These are phyloP conservation scores for Rhodotorula sphaerocarpa DNA, from an alignment of 768 basidiomycete species.

Conservation along the genomic window DNA sequence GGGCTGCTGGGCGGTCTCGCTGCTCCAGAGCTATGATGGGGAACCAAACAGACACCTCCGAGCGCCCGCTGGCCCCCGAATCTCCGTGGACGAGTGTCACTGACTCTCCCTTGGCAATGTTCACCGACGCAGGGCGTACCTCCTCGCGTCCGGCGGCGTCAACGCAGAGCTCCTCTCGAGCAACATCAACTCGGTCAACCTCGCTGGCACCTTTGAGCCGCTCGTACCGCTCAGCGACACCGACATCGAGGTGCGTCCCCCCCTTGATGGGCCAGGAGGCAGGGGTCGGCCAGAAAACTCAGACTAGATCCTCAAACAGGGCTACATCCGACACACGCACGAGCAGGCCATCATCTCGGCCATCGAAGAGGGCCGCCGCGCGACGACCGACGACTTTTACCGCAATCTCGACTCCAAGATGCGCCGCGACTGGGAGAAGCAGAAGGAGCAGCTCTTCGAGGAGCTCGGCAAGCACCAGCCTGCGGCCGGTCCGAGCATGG, in stretches of 20 bases:
- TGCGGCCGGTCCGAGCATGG: background rate
- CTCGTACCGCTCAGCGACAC: slow-evolving; percentile 90
- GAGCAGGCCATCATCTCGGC: slow-evolving; percentile 91
- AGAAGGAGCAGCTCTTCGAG: slow-evolving; percentile 81
- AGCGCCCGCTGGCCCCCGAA: too few species aligned
- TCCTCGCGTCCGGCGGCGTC: slow-evolving; percentile 86
- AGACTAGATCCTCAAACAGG: slow-evolving; percentile 40
- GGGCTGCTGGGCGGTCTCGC: too few species aligned
- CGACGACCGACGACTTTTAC: slow-evolving; percentile 79
- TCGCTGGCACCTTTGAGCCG: slow-evolving; percentile 72
- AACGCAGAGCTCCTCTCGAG: slow-evolving; percentile 79
- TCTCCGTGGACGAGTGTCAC: too few species aligned
- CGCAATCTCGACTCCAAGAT: slow-evolving; percentile 65
- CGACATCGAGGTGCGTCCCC: slow-evolving; percentile 56
- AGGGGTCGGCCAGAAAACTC: background rate
- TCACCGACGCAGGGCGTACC: slow-evolving; percentile 59
- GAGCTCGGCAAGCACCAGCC: slow-evolving; percentile 55
- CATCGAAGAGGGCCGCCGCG: slow-evolving; percentile 77
- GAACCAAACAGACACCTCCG: too few species aligned
- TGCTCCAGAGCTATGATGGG: too few species aligned
- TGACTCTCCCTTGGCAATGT: slow-evolving; percentile 11
- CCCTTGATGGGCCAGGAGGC: background rate
- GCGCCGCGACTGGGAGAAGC: slow-evolving; percentile 76
- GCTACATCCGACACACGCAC: slow-evolving; percentile 88
- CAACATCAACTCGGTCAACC: slow-evolving; percentile 74